Evolutionary conservation across 306 rosid genomes (phyloP), one percentile per base, ranked within the genome.

Genomic region (Cicer pinnatifidum): DNA sequence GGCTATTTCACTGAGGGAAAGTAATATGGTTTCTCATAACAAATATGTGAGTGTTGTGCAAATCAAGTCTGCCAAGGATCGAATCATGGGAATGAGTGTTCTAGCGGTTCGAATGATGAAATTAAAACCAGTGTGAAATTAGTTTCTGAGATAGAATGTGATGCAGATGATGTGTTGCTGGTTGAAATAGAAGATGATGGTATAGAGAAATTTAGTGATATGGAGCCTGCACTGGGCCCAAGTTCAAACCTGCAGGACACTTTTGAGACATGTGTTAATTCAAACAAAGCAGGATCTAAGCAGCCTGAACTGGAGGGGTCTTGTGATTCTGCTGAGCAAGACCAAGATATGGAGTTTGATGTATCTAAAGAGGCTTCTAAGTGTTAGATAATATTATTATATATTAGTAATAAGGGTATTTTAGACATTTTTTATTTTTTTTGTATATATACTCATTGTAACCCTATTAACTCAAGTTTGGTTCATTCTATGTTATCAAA

Each of bases 21-120:
- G 82, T 57, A 81, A 67, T 72, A 50, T 45, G n/a, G 83, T 57
- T 50, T 67, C 86, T 0, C 81, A 72, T 39, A 78, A 66, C 28
- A 33, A 63, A 63, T 37, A 23, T 23, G 28, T 23, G 28, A 23
- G 3, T 23, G 28, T 2, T 23, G 3, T 23, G 28, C 28, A 23
- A 2, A 23, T 23, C 3, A 2, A 23, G 28, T 23, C 28, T 23
- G 0, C 28, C 28, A 23, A 23, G 3, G 28, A 2, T 23, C 3
- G 3, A 23, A 23, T 2, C 2, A 23, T 23, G 0, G 2, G 28
- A 23, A 23, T 23, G 28, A 23, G 28, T 1, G 28, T 23, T 1
- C 28, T 2, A 2, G 3, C 3, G 0, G 3, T 23, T 23, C 3
- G 28, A 23, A 1, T 23, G 28, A 23, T 23, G 3, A 23, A 23